Conservation (phyloP, 139 green algal species). For the Chlorella vulgaris region DNA sequence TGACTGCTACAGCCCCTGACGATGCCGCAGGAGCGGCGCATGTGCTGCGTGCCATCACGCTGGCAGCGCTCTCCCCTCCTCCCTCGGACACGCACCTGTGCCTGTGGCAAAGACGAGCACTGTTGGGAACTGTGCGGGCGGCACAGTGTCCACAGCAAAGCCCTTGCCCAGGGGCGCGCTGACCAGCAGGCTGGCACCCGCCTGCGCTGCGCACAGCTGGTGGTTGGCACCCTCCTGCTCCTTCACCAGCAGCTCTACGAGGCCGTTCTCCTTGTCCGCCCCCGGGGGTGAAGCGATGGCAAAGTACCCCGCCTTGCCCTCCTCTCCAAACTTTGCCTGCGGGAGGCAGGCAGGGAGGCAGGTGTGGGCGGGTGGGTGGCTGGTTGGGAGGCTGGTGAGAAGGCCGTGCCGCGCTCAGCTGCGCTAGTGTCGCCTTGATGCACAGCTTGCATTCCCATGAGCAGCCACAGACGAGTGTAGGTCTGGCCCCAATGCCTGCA, state of each 20-base stretch:
- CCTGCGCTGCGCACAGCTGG: constrained; percentile 45
- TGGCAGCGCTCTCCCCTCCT: background rate
- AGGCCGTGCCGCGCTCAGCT: too few relatives aligned
- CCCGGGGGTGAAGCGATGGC: constrained; percentile 86
- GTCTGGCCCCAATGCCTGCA: too few relatives aligned
- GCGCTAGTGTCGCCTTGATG: too few relatives aligned
- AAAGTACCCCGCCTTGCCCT: constrained; percentile 88
- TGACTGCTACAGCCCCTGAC: background rate
- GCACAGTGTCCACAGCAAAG: constrained; percentile 84
- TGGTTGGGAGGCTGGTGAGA: background rate
- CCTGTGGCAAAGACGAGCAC: constrained; percentile 85
- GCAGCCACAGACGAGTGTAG: too few relatives aligned
- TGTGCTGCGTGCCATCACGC: background rate
- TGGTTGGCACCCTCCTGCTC: constrained; percentile 61
- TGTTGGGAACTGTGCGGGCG: constrained; percentile 58
- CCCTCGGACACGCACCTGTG: constrained; percentile 12
- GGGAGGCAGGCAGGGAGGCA: constrained; percentile 22
- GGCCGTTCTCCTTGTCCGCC: constrained; percentile 42
- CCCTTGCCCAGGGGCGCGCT: constrained; percentile 82
- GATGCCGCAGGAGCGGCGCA: background rate
- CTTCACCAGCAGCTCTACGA: constrained; percentile 78
- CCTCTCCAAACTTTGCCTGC: constrained; percentile 58
- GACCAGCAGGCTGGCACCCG: constrained; percentile 46
- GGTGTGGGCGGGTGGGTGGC: background rate
- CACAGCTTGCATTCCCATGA: too few relatives aligned